These are phyloP conservation scores for Elongisporangium prolatum DNA, from an alignment of 352 stramenopile species.

Conservation along the genomic window DNA sequence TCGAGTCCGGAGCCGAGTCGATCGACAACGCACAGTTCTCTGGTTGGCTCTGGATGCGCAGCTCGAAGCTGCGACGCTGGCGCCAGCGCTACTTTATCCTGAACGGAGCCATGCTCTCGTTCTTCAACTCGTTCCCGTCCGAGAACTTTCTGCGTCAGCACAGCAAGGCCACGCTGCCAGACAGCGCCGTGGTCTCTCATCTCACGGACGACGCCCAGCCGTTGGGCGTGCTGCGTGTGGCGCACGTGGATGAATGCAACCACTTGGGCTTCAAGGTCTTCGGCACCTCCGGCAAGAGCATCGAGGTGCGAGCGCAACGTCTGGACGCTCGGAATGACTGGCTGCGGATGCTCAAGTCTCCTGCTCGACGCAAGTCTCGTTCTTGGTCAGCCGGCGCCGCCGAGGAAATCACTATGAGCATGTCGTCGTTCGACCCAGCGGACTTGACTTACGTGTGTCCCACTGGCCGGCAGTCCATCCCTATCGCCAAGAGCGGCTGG, in stretches of 20 bases:
- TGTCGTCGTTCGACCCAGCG: slow-evolving; percentile 54
- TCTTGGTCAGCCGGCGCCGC: slow-evolving; percentile 51
- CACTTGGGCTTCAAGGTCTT: slow-evolving; percentile 65
- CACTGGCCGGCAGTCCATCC: slow-evolving; percentile 57
- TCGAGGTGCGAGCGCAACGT: slow-evolving; percentile 66
- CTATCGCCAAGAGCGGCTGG: slow-evolving; percentile 57
- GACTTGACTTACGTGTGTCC: slow-evolving; percentile 41
- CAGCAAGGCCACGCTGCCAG: slow-evolving; percentile 7
- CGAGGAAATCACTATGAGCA: slow-evolving; percentile 46
- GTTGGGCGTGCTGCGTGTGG: slow-evolving; percentile 60
- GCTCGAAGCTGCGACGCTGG: slow-evolving; percentile 51
- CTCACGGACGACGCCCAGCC: slow-evolving; percentile 53
- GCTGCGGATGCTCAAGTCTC: slow-evolving; percentile 58
- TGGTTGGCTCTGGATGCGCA: slow-evolving; percentile 81
- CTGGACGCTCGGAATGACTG: slow-evolving; percentile 63
- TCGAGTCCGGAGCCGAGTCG: slow-evolving; percentile 34
- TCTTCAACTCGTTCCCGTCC: slow-evolving; percentile 65
- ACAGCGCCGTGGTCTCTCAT: slow-evolving; percentile 20
- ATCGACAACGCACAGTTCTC: slow-evolving; percentile 67
- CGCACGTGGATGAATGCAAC: slow-evolving; percentile 62
- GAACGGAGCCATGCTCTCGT: slow-evolving; percentile 59
- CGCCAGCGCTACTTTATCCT: slow-evolving; percentile 74
- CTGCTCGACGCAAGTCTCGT: slow-evolving; percentile 49
- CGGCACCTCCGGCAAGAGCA: slow-evolving; percentile 54
- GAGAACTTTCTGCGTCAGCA: slow-evolving; percentile 72